A percentile compares a stretch with the other conserved stretches of the same genome.
These are phyloP conservation scores for Pseudogymnoascus pannorum DNA, from an alignment of 2,329 filamentous ascomycete genomes.

Conservation along the genomic window DNA sequence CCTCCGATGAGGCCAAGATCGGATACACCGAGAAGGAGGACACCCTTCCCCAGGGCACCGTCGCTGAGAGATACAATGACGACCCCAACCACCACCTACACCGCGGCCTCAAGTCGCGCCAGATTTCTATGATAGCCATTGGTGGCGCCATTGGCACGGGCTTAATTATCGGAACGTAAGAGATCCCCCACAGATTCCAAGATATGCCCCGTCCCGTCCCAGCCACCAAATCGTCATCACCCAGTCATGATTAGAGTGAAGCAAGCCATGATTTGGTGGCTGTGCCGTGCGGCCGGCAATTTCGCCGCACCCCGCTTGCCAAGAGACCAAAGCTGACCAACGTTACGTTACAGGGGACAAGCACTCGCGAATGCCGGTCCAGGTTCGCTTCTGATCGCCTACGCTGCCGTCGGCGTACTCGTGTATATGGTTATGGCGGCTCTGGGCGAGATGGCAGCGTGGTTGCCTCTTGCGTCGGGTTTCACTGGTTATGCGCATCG, in stretches of 20 bases:
- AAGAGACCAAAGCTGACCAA: conserved; percentile 14
- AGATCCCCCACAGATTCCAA: conserved; percentile 16
- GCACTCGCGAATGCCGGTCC: conserved; percentile 36
- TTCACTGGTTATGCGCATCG: conserved; percentile 76
- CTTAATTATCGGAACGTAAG: conserved; percentile 59
- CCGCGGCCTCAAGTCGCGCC: conserved; percentile 45
- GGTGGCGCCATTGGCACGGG: conserved; percentile 67
- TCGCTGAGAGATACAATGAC: conserved; percentile 11
- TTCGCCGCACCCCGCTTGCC: conserved; percentile 37
- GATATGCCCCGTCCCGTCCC: too few relatives aligned
- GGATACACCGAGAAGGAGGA: conserved; percentile 6
- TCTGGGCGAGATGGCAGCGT: conserved; percentile 78
- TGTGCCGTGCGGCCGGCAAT: conserved; percentile 10
- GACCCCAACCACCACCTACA: conserved; percentile 32
- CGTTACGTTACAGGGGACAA: conserved; percentile 19
- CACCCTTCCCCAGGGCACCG: not conserved
- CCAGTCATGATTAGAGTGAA: conserved; percentile 27
- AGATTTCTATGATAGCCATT: conserved; percentile 60
- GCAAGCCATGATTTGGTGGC: not conserved
- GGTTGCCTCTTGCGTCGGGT: conserved; percentile 68
- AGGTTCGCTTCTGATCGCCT: conserved; percentile 63
- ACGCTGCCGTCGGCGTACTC: conserved; percentile 60
- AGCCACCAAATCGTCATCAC: not conserved
- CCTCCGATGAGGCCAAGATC: not conserved
- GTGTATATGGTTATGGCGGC: conserved; percentile 78